Conservation (phyloP, 1,284 basidiomycete genomes). For the Ustilago hordei region DNA sequence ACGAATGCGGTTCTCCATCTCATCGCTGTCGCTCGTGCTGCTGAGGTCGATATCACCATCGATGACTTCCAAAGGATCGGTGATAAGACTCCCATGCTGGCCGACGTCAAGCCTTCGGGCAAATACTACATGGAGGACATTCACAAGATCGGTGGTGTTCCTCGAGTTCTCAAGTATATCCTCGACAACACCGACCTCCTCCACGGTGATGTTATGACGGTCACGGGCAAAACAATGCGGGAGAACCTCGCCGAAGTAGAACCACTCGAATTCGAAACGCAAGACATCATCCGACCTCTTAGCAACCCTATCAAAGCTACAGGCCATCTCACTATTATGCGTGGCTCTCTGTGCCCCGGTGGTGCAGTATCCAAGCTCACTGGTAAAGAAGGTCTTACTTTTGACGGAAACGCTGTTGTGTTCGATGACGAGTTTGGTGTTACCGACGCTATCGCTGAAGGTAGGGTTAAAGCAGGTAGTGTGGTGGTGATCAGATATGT, state of each 20-base stretch:
- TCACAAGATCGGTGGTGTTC: slow-evolving; percentile 74
- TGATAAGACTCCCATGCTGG: slow-evolving; percentile 86
- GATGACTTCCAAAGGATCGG: slow-evolving; percentile 79
- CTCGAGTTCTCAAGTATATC: slow-evolving; percentile 77
- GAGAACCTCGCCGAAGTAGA: slow-evolving; percentile 88
- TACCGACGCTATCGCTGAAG: slow-evolving; percentile 83
- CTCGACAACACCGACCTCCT: slow-evolving; percentile 79
- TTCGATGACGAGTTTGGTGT: slow-evolving; percentile 86
- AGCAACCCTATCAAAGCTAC: slow-evolving; percentile 87
- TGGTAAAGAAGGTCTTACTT: slow-evolving; percentile 90
- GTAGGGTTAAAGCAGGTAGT: slow-evolving; percentile 86
- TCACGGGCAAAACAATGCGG: slow-evolving; percentile 85
- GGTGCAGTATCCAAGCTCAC: slow-evolving; percentile 94
- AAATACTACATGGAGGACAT: slow-evolving; percentile 83
- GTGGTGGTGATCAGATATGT: slow-evolving; percentile 90
- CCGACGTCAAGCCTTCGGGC: slow-evolving; percentile 82
- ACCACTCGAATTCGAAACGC: slow-evolving; percentile 75
- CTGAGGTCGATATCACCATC: slow-evolving; percentile 82
- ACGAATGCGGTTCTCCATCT: slow-evolving; percentile 93
- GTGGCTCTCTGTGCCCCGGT: slow-evolving; percentile 89
- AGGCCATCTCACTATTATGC: slow-evolving; percentile 89
- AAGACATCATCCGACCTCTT: slow-evolving; percentile 83
- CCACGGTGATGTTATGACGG: slow-evolving; percentile 86
- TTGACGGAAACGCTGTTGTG: slow-evolving; percentile 78
- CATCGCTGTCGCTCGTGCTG: slow-evolving; percentile 88